A percentile compares a stretch with the other conserved stretches of the same genome.
Conservation (phyloP, 352 stramenopile genomes). For the Nothophytophthora sp. region DNA sequence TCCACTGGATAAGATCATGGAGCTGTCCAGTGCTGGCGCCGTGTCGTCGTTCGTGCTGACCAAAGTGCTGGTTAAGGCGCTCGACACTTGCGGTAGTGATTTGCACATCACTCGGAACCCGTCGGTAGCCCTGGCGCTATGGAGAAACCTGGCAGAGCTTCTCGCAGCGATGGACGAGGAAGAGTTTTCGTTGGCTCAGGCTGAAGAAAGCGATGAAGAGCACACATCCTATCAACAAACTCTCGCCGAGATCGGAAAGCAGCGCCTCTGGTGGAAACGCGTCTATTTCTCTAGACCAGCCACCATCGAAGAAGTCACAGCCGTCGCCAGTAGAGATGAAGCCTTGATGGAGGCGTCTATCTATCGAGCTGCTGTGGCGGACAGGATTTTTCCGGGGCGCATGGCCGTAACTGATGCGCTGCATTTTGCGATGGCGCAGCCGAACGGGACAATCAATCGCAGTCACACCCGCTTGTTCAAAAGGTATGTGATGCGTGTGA, state of each 20-base stretch:
- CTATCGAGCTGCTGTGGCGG: slow-evolving; percentile 43
- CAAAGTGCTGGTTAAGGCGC: slow-evolving; percentile 34
- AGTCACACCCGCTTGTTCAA: slow-evolving; percentile 47
- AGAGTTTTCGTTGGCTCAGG: slow-evolving; percentile 35
- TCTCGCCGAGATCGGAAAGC: slow-evolving; percentile 30
- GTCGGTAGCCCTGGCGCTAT: slow-evolving; percentile 35
- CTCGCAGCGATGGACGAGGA: slow-evolving; percentile 49
- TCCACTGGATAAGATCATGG: slow-evolving; percentile 54
- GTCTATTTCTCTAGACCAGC: slow-evolving; percentile 53
- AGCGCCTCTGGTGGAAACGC: slow-evolving; percentile 59
- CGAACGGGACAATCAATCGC: slow-evolving; percentile 15
- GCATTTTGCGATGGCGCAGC: slow-evolving; percentile 18
- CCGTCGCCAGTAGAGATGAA: slow-evolving; percentile 20
- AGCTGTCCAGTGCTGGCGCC: slow-evolving; percentile 36
- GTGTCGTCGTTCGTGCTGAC: slow-evolving; percentile 41
- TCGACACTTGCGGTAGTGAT: slow-evolving; percentile 65
- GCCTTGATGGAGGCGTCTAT: slow-evolving; percentile 41
- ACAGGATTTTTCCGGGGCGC: slow-evolving; percentile 37
- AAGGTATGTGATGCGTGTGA: slow-evolving; percentile 25
- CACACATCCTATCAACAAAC: slow-evolving; percentile 13
- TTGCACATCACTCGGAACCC: slow-evolving; percentile 44
- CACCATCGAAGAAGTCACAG: slow-evolving; percentile 26
- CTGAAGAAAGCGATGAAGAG: slow-evolving; percentile 5
- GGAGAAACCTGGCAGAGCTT: slow-evolving; percentile 54
- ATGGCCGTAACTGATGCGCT: slow-evolving; percentile 27